Evolutionary conservation across 805 yeast species (phyloP), one percentile per base, ranked within the genome.

Genomic region (Candida koratica): DNA sequence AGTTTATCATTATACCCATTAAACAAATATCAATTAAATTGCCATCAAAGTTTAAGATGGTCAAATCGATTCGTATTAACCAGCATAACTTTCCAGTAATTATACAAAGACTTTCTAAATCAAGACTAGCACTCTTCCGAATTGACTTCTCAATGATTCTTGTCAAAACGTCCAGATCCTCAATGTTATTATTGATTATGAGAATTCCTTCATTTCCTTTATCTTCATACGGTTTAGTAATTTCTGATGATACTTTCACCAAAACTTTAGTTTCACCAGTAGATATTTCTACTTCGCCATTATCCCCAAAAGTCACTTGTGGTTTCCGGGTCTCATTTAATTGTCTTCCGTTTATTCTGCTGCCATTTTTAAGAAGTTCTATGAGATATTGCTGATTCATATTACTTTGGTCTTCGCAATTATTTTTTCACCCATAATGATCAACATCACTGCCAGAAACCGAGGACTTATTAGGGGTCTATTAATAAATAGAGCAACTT

Each of bases 121-220:
- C 98, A 29, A 93, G 63, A 0, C 97, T 95, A 43, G 84, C 84
- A 1, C 96, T 84, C 53, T 96, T 71, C 52, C 95, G 74, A 31
- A 93, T 81, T 1, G 97, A 89, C 53, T 90, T 93, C 53, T 93
- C 98, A 28, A 93, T 79, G 39, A 89, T 69, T 54, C 97, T 67
- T 6, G 87, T 73, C 41, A 88, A 60, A 17, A 85, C 74, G 55
- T 93, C 97, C 43, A 76, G 79, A 42, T 71, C 71, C 18, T 79
- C 80, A 48, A 77, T 78, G 51, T 93, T 97, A 2, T 95, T 84
- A 33, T 83, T 76, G 10, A 93, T 88, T 16, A 74, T 68, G 55
- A 93, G 88, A 3, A 84, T 51, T 1, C 98, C 98, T 58, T 93
- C 98, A 55, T 86, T 90, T 0, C 97, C 97, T 37, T 96, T 71